Percentiles rank a stretch among this genome's conserved stretches.
These are phyloP conservation scores for Dothistroma septosporum DNA, from an alignment of 2,329 filamentous ascomycete genomes.

Conservation along the genomic window DNA sequence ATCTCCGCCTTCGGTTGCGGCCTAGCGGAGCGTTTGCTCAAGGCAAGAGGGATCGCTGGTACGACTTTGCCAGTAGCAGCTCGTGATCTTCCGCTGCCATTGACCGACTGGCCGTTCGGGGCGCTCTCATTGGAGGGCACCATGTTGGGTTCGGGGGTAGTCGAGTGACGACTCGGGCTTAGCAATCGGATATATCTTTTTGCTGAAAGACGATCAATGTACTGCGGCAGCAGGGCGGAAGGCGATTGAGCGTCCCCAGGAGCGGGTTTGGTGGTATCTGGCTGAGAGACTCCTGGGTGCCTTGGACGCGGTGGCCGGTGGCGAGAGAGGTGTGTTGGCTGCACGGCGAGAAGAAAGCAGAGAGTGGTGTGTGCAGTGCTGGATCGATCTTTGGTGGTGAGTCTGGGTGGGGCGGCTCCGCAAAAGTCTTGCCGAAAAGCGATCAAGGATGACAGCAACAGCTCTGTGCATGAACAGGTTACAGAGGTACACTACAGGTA, in stretches of 20 bases:
- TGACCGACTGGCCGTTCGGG: conserved; percentile 12
- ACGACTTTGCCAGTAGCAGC: conserved; percentile 24
- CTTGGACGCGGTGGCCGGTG: conserved; percentile 6
- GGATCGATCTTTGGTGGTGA: not conserved
- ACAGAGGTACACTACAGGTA: too few species aligned
- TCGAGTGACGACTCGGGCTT: conserved; percentile 4
- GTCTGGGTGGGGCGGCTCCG: not conserved
- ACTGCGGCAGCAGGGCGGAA: not conserved
- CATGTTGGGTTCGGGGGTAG: conserved; percentile 14
- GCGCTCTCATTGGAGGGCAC: conserved; percentile 18
- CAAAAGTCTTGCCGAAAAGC: not conserved
- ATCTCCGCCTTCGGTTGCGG: conserved; percentile 13
- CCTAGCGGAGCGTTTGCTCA: conserved; percentile 25
- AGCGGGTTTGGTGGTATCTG: conserved; percentile 8
- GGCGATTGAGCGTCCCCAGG: conserved; percentile 21
- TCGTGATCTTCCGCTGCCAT: conserved; percentile 13
- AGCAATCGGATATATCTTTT: conserved; percentile 4
- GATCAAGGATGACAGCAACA: too few species aligned
- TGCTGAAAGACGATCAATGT: not conserved
- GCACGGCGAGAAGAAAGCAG: conserved; percentile 2
- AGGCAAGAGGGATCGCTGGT: conserved; percentile 32
- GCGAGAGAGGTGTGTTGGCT: not conserved
- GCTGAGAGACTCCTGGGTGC: conserved; percentile 26
- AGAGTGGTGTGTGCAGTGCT: not conserved
- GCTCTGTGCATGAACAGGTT: too few species aligned